These are phyloP conservation scores for Gossypium thurberi DNA, from an alignment of 345 rosid species.

Conservation along the genomic window DNA sequence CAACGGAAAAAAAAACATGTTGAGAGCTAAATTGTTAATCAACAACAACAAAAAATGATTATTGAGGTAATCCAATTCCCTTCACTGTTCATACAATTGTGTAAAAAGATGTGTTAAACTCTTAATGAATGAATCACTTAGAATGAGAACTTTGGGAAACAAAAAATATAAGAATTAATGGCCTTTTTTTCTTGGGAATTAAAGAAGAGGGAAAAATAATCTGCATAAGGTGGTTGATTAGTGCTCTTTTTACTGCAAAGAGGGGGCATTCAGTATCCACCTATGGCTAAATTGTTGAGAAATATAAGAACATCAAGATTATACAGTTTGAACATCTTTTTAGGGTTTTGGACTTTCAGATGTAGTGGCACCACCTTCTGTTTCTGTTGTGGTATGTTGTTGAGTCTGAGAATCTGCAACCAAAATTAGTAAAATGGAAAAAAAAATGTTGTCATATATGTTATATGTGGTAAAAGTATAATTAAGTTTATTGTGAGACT, in stretches of 20 bases:
- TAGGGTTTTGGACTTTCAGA: constrained; percentile 40
- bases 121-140: constrained; percentile 9
- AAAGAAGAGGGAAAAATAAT: too few species aligned
- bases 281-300: constrained; percentile 11
- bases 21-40: background rate
- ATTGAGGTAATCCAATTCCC: constrained; percentile 1
- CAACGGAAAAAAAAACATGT: background rate
- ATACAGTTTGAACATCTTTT: constrained; percentile 30
- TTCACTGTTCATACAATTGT: constrained; percentile 16
- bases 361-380: constrained; percentile 27
- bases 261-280: background rate
- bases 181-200: background rate
- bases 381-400: constrained; percentile 35
- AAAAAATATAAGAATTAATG: background rate
- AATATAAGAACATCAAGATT: constrained; percentile 29
- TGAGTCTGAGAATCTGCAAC: constrained; percentile 43
- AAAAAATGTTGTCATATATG: too few species aligned
- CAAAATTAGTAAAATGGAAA: background rate
- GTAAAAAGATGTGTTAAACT: constrained; percentile 10
- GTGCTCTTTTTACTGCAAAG: constrained; percentile 9
- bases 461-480: too few species aligned
- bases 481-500: too few species aligned
- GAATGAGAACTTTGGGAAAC: background rate
- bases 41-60: constrained; percentile 3
- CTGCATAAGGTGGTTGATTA: constrained; percentile 18